Percentiles rank a stretch among this genome's conserved stretches.
Evolutionary conservation across 108 stramenopile genomes (phyloP).

Genomic region (Parietichytrium sp.): DNA sequence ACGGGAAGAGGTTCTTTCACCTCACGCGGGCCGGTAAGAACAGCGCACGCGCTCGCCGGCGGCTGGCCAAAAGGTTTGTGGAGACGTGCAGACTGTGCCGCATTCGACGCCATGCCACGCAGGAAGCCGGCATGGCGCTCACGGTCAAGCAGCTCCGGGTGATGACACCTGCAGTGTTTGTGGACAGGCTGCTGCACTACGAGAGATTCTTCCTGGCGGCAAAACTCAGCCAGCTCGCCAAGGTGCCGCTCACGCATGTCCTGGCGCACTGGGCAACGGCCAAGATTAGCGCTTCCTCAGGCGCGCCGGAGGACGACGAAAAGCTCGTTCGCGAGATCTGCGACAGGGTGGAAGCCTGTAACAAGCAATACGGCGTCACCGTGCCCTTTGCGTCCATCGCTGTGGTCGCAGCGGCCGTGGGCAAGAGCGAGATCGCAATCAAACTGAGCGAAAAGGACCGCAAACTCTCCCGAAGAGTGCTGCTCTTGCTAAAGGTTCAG

Average conservation of each 20-base stretch:
- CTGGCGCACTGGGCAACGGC: conserved; percentile 29
- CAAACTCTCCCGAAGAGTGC: not conserved
- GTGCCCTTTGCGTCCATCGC: conserved; percentile 14
- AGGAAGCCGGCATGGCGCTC: not conserved
- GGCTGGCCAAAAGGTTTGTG: conserved; percentile 10
- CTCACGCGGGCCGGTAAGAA: not conserved
- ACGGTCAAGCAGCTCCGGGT: conserved; percentile 8
- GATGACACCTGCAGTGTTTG: conserved; percentile 10
- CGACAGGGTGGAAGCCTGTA: not conserved
- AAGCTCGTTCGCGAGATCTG: not conserved
- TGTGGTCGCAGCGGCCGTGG: not conserved
- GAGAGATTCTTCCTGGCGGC: not conserved
- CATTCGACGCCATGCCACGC: not conserved
- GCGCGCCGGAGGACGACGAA: not conserved
- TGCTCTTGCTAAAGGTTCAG: not conserved
- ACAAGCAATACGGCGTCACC: not conserved
- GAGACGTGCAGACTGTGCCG: not conserved
- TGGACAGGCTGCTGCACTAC: not conserved
- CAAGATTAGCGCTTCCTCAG: not conserved
- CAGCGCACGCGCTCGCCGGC: not conserved
- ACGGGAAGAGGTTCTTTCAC: conserved; percentile 10
- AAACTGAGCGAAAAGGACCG: not conserved
- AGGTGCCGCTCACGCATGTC: not conserved
- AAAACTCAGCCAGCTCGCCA: not conserved
- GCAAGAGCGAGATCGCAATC: not conserved